Percentiles rank a stretch among this genome's conserved stretches.
phyloP scores from a whole-genome alignment of 23 red algal genomes.

The Pyropia haitanensis region DNA sequence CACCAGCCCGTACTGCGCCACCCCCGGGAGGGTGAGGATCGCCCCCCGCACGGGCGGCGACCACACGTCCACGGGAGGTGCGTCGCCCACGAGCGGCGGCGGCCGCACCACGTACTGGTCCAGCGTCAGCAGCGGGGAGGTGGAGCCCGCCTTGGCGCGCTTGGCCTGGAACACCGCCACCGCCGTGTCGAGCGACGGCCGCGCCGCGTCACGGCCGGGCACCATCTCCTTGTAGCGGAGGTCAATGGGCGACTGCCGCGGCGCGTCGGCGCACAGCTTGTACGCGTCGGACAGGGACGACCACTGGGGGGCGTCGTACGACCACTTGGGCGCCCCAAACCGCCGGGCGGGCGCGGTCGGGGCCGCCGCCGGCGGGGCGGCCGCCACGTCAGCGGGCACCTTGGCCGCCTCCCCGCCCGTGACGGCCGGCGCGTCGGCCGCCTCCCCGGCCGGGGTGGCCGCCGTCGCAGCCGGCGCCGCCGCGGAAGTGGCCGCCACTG shows the following conservation, averaged over 20 bases:
- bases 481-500: no score
- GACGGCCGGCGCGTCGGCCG: no score
- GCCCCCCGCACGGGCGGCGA: constrained; percentile 19
- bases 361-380: no score
- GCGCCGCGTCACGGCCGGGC: no score
- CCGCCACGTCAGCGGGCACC: no score
- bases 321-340: no score
- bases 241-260: neutral
- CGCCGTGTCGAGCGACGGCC: neutral
- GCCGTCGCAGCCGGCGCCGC: no score
- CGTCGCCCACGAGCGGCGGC: constrained; percentile 51
- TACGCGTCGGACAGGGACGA: no score
- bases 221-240: neutral
- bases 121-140: constrained; percentile 1
- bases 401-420: no score
- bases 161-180: neutral
- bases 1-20: constrained; percentile 10
- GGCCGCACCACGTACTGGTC: constrained; percentile 45
- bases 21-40: constrained; percentile 9
- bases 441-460: no score
- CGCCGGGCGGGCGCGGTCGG: no score
- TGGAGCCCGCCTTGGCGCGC: neutral
- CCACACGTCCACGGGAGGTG: constrained; percentile 44
- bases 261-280: neutral
- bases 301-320: no score